These are phyloP conservation scores for Blastobotrys attinorum DNA, from an alignment of 805 yeast genomes.

Conservation along the genomic window DNA sequence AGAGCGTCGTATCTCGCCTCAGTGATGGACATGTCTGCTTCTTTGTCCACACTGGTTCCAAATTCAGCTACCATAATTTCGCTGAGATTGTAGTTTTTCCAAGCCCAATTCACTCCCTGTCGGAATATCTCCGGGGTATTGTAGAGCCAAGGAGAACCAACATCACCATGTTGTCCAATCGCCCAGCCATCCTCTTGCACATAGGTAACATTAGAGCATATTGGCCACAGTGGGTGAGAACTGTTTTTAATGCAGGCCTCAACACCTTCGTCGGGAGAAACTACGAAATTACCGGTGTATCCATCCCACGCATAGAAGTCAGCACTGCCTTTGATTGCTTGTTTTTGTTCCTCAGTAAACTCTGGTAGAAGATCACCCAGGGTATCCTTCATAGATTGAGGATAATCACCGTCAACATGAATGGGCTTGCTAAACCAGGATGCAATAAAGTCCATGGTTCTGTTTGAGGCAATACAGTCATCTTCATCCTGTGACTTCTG, in stretches of 20 bases:
- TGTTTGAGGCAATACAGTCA: constrained; percentile 22
- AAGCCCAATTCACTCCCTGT: constrained; percentile 8
- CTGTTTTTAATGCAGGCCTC: constrained; percentile 19
- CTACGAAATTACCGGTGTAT: constrained; percentile 23
- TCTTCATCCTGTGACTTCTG: constrained; percentile 22
- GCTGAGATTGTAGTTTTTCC: constrained; percentile 22
- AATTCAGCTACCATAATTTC: constrained; percentile 26
- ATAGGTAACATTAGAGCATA: constrained; percentile 19
- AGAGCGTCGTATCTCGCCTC: constrained; percentile 25
- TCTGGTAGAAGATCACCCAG: constrained; percentile 19
- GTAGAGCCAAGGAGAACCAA: constrained; percentile 21
- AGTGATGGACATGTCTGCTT: constrained; percentile 20
- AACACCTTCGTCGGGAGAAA: constrained; percentile 1
- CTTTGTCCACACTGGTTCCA: constrained; percentile 29
- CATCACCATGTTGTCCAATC: constrained; percentile 12
- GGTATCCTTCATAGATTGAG: constrained; percentile 21
- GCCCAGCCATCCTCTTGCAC: constrained; percentile 13
- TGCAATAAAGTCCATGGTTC: constrained; percentile 21
- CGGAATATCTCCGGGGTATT: constrained; percentile 14
- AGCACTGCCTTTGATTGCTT: constrained; percentile 18
- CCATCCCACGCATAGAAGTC: constrained; percentile 31
- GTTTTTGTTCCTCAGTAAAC: constrained; percentile 24
- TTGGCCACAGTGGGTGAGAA: constrained; percentile 22
- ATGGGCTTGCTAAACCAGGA: constrained; percentile 27
- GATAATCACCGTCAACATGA: constrained; percentile 25